phyloP scores from a whole-genome alignment of 805 yeast genomes.

The Candida schatavii region DNA sequence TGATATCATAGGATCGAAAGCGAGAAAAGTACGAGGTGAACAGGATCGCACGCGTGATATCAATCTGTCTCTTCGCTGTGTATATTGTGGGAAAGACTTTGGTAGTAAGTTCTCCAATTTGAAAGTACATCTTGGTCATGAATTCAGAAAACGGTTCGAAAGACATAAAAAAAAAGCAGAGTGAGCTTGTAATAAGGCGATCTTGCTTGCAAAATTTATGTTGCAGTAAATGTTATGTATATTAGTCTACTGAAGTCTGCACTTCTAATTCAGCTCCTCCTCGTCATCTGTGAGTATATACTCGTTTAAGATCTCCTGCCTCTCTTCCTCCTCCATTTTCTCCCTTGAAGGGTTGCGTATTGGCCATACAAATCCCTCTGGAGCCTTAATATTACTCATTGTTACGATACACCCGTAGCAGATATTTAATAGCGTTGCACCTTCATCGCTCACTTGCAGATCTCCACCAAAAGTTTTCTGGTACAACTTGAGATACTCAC shows the following conservation, averaged over 20 bases:
- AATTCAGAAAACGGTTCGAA: conserved; percentile 13
- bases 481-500: conserved; percentile 22
- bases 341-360: conserved; percentile 30
- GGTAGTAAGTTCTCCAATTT: conserved; percentile 23
- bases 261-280: conserved; percentile 3
- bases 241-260: neutral
- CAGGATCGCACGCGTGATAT: conserved; percentile 4
- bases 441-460: conserved; percentile 4
- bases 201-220: too few species aligned
- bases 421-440: conserved; percentile 27
- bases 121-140: conserved; percentile 26
- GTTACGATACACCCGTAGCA: conserved; percentile 80
- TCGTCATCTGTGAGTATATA: conserved; percentile 44
- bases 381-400: conserved; percentile 39
- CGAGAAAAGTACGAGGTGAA: neutral
- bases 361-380: conserved; percentile 31
- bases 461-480: conserved; percentile 3
- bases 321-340: too few species aligned
- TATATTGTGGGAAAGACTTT: conserved; percentile 23
- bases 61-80: conserved; percentile 23
- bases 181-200: too few species aligned
- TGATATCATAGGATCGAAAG: neutral
- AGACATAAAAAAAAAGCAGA: too few species aligned
- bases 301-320: conserved; percentile 44
- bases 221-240: too few species aligned